Conservation (phyloP, 1,139 yeast genomes). For the Keqinozyma sinolaborantium region DNA sequence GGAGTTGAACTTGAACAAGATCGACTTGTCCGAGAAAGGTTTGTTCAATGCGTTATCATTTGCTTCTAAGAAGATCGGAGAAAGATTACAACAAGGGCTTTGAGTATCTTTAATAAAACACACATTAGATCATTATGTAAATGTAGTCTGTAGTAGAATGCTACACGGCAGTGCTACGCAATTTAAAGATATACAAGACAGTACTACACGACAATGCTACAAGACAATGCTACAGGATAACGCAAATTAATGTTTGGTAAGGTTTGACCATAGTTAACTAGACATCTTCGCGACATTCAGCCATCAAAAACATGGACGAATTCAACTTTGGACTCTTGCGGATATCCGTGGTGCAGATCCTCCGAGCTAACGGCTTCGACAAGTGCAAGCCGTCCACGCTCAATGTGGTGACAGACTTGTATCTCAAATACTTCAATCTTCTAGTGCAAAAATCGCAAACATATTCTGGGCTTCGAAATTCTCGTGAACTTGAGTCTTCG, state of each 20-base stretch:
- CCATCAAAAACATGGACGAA: conserved; percentile 33
- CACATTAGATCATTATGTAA: no score
- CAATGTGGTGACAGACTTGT: conserved; percentile 61
- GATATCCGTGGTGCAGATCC: conserved; percentile 61
- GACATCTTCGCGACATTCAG: no score
- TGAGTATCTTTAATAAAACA: no score
- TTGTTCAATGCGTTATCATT: conserved; percentile 83
- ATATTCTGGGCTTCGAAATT: conserved; percentile 14
- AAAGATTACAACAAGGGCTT: conserved; percentile 77
- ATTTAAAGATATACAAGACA: no score
- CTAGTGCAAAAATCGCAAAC: conserved; percentile 40
- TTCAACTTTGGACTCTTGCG: conserved; percentile 61
- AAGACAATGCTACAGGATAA: no score
- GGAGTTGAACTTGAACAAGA: conserved; percentile 55
- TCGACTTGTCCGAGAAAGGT: conserved; percentile 87
- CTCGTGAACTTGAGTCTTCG: conserved; percentile 36
- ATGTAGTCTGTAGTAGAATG: no score
- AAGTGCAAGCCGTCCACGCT: conserved; percentile 60
- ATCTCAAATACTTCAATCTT: conserved; percentile 50
- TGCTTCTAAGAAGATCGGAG: conserved; percentile 84
- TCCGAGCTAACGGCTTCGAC: conserved; percentile 72
- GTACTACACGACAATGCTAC: no score
- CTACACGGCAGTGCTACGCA: no score
- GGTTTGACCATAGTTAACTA: no score
- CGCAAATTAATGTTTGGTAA: no score